Evolutionary conservation across 164 flowering plant genomes (phyloP).

Genomic region (Annona squamosa): DNA sequence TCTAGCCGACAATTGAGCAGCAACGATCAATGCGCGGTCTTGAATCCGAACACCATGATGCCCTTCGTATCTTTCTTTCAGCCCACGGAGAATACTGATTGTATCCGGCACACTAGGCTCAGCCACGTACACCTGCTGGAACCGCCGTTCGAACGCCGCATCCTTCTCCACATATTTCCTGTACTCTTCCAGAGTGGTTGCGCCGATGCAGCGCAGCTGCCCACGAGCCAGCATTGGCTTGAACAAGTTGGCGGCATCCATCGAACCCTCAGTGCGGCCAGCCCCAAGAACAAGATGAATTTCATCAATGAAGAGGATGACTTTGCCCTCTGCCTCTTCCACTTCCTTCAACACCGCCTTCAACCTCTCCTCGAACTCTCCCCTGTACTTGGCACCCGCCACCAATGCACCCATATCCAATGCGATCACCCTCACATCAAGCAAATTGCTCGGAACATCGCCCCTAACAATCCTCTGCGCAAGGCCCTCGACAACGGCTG

Average conservation of each 20-base stretch:
- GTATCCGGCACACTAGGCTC: slow-evolving; percentile 75
- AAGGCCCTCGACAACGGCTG: slow-evolving; percentile 82
- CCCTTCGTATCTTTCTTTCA: slow-evolving; percentile 69
- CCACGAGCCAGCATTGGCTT: slow-evolving; percentile 91
- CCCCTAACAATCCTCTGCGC: slow-evolving; percentile 82
- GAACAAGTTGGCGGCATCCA: slow-evolving; percentile 87
- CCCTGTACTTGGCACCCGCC: slow-evolving; percentile 76
- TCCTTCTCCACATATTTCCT: slow-evolving; percentile 88
- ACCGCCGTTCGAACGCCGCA: slow-evolving; percentile 81
- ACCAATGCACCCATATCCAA: slow-evolving; percentile 81
- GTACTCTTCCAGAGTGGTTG: slow-evolving; percentile 77
- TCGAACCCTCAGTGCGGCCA: slow-evolving; percentile 58
- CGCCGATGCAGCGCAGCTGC: slow-evolving; percentile 76
- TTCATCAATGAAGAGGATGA: slow-evolving; percentile 76
- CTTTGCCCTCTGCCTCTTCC: slow-evolving; percentile 78
- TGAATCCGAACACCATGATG: slow-evolving; percentile 84
- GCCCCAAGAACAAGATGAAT: slow-evolving; percentile 83
- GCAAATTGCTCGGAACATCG: slow-evolving; percentile 73
- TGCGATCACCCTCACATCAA: slow-evolving; percentile 71
- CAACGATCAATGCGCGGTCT: slow-evolving; percentile 70
- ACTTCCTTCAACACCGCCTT: slow-evolving; percentile 77
- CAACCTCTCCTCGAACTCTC: slow-evolving; percentile 79
- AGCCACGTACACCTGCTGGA: slow-evolving; percentile 79
- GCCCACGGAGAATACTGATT: slow-evolving; percentile 66
- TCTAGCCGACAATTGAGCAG: slow-evolving; percentile 61